phyloP scores from a whole-genome alignment of 106 monocot species.

The Dendrobium huoshanense region DNA sequence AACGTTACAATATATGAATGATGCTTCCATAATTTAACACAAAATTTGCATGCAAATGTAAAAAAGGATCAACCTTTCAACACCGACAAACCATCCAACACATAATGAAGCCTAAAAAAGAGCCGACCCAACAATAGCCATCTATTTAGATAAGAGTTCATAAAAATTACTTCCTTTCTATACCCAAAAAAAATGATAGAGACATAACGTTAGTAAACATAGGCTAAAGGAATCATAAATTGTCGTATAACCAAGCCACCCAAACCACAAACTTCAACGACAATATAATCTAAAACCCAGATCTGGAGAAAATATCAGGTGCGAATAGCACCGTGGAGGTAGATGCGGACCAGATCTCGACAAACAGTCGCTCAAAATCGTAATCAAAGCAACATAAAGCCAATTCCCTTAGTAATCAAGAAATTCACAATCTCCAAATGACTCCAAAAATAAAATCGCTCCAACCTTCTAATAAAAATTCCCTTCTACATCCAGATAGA shows the following conservation, averaged over 20 bases:
- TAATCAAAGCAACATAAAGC: background rate
- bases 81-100: background rate
- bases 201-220: background rate
- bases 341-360: background rate
- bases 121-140: background rate
- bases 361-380: background rate
- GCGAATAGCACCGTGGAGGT: too few relatives aligned
- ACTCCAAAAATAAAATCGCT: background rate
- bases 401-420: background rate
- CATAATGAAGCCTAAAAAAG: background rate
- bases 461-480: background rate
- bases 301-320: background rate
- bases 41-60: background rate
- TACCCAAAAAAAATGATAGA: background rate
- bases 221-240: background rate
- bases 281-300: background rate
- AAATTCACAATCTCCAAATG: background rate
- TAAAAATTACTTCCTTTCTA: background rate
- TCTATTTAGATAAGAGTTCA: background rate
- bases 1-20: background rate
- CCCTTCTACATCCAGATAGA: background rate
- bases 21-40: background rate
- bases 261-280: background rate
- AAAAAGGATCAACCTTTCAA: background rate
- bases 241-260: background rate